phyloP scores from a whole-genome alignment of 352 stramenopile genomes.

The Pythium volutum region DNA sequence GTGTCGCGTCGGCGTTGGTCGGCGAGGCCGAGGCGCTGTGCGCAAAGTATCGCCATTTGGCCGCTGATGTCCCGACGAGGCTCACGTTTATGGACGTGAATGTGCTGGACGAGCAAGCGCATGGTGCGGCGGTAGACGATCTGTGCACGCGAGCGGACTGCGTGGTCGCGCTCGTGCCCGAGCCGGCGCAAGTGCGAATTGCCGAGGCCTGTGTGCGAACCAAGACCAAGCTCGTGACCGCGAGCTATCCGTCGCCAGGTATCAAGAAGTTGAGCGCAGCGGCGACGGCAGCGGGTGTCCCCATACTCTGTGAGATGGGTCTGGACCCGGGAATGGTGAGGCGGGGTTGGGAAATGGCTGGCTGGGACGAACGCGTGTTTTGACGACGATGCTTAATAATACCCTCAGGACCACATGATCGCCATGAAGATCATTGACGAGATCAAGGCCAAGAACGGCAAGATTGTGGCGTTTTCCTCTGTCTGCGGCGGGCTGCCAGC shows the following conservation, averaged over 20 bases:
- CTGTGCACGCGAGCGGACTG: slow-evolving; percentile 45
- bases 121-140: slow-evolving; percentile 18
- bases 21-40: slow-evolving; percentile 32
- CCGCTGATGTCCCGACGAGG: neutral
- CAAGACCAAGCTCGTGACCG: slow-evolving; percentile 80
- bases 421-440: slow-evolving; percentile 88
- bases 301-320: slow-evolving; percentile 88
- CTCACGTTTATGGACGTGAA: slow-evolving; percentile 23
- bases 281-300: slow-evolving; percentile 50
- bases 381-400: neutral
- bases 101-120: slow-evolving; percentile 21
- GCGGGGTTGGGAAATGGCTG: neutral
- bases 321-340: slow-evolving; percentile 85
- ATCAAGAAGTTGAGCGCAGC: slow-evolving; percentile 56
- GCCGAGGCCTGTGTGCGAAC: slow-evolving; percentile 59
- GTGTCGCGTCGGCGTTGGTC: slow-evolving; percentile 26
- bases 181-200: slow-evolving; percentile 71
- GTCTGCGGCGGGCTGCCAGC: slow-evolving; percentile 86
- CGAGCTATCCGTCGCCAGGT: slow-evolving; percentile 86
- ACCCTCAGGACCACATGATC: slow-evolving; percentile 74
- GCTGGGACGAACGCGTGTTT: neutral
- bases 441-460: slow-evolving; percentile 53
- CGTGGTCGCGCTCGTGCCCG: slow-evolving; percentile 83
- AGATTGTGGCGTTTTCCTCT: slow-evolving; percentile 73
- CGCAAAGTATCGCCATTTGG: slow-evolving; percentile 20